phyloP scores from a whole-genome alignment of 192 early-diverging fungal species.

The Coemansia sp. region DNA sequence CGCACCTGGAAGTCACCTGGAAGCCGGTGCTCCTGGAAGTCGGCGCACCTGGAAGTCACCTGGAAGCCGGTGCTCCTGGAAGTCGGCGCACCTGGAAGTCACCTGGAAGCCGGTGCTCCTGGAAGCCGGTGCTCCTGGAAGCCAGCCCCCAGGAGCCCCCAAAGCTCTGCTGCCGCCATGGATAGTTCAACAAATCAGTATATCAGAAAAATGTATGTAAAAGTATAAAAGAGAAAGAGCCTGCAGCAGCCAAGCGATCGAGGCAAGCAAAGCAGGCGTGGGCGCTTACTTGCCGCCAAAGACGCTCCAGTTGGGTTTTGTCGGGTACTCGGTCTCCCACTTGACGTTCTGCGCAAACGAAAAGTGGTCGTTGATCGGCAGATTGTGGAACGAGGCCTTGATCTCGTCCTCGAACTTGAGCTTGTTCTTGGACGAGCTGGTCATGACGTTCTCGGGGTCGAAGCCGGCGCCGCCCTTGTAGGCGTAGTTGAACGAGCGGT shows the following conservation, averaged over 20 bases:
- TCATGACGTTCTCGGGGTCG: conserved; percentile 58
- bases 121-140: too few species aligned
- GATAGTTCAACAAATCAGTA: too few species aligned
- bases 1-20: too few species aligned
- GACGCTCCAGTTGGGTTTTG: conserved; percentile 57
- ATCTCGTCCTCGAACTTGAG: conserved; percentile 59
- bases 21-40: too few species aligned
- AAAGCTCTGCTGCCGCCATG: too few species aligned
- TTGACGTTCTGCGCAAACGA: conserved; percentile 58
- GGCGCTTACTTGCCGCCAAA: conserved; percentile 46
- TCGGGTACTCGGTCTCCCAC: conserved; percentile 57
- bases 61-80: too few species aligned
- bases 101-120: too few species aligned
- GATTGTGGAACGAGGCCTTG: conserved; percentile 59
- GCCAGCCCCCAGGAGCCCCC: too few species aligned
- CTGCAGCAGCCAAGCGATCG: too few species aligned
- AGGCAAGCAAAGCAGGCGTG: not conserved
- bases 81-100: too few species aligned
- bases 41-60: too few species aligned
- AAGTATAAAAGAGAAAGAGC: not conserved
- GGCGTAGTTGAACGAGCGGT: conserved; percentile 60
- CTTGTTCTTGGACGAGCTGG: conserved; percentile 55
- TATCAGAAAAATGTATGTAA: too few species aligned
- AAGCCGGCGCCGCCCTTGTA: conserved; percentile 58
- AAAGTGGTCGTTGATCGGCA: conserved; percentile 57